These are phyloP conservation scores for Pseudognaphalium luteoalbum DNA, from an alignment of 129 eudicot genomes.

Conservation along the genomic window DNA sequence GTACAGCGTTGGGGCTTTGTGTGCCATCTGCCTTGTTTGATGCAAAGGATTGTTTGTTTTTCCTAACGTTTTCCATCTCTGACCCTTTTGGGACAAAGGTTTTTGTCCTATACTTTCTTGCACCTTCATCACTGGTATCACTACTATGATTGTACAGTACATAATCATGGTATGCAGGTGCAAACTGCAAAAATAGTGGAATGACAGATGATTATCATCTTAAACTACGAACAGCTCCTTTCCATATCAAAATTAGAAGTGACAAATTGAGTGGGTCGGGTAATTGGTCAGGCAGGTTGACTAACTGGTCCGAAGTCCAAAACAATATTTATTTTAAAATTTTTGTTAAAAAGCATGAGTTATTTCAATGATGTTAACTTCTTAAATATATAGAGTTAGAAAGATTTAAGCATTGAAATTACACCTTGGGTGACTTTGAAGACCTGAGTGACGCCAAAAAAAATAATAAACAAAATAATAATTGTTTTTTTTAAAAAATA, in stretches of 20 bases:
- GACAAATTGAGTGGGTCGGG: neutral
- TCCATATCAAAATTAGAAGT: constrained; percentile 1
- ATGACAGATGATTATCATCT: neutral
- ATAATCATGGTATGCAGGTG: constrained; percentile 97
- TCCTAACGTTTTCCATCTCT: constrained; percentile 90
- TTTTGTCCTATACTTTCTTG: constrained; percentile 74
- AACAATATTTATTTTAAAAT: too few species aligned
- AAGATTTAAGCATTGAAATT: neutral
- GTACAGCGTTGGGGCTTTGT: constrained; percentile 31
- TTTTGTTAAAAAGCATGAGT: neutral
- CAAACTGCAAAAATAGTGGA: constrained; percentile 61
- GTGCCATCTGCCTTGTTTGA: constrained; percentile 30
- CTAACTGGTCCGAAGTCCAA: too few species aligned
- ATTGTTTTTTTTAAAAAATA: too few species aligned
- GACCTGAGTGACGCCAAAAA: neutral
- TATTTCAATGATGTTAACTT: neutral
- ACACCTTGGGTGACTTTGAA: too few species aligned
- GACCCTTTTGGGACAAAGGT: constrained; percentile 96
- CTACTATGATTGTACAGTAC: constrained; percentile 83
- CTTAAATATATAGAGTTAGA: neutral
- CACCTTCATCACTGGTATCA: constrained; percentile 70
- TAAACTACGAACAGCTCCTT: neutral
- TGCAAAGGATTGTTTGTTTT: constrained; percentile 56
- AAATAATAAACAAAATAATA: too few species aligned
- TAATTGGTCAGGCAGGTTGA: neutral